These are phyloP conservation scores for Cyberlindnera bimundalis DNA, from an alignment of 805 yeast species.

Conservation along the genomic window DNA sequence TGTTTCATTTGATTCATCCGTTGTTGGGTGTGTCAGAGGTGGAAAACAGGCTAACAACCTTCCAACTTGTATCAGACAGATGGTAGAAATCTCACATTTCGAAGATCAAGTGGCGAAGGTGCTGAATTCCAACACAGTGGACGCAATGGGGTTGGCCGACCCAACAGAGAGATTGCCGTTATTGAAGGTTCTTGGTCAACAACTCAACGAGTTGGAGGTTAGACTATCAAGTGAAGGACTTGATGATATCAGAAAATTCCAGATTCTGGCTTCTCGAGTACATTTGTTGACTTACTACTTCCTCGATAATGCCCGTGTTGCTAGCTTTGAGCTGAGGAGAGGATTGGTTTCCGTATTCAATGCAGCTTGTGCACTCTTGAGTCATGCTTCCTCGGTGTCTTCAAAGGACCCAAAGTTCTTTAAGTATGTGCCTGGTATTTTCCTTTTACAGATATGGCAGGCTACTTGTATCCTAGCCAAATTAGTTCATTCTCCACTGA, in stretches of 20 bases:
- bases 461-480: conserved; percentile 82
- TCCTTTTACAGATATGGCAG: conserved; percentile 85
- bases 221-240: conserved; percentile 44
- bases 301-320: conserved; percentile 46
- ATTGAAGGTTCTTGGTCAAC: conserved; percentile 62
- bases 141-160: conserved; percentile 61
- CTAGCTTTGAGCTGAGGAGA: conserved; percentile 56
- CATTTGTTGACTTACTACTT: conserved; percentile 81
- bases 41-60: conserved; percentile 32
- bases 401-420: conserved; percentile 58
- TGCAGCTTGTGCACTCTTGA: conserved; percentile 68
- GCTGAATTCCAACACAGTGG: conserved; percentile 65
- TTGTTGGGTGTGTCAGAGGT: conserved; percentile 50
- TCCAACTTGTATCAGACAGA: conserved; percentile 49
- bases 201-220: conserved; percentile 73
- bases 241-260: conserved; percentile 69
- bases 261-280: conserved; percentile 70
- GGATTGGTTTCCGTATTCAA: conserved; percentile 78
- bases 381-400: conserved; percentile 63
- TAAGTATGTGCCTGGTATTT: conserved; percentile 78
- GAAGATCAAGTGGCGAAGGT: conserved; percentile 84
- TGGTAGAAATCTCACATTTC: conserved; percentile 79
- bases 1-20: conserved; percentile 75
- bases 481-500: conserved; percentile 70
- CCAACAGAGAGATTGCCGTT: conserved; percentile 73